Evolutionary conservation across 116 monocot genomes (phyloP), one percentile per base, ranked within the genome.

Genomic region (Cymodocea nodosa): DNA sequence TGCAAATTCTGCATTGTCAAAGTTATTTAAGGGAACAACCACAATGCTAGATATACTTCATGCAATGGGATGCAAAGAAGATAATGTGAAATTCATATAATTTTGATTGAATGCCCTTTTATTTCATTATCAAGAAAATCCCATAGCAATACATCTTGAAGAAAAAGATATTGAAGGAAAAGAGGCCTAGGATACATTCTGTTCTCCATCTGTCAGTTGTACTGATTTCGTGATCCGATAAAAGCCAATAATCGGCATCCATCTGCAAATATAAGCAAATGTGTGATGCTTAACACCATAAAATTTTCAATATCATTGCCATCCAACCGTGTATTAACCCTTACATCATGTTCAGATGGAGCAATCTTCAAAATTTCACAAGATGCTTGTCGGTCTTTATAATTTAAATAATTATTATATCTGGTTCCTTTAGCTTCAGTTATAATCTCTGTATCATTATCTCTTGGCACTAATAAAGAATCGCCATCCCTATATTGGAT

Each of bases 191-290:
- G 75, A 79, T 79, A 75, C 76, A 79, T 63, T 75, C 17, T 40
- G 69, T 75, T 20, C 63, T 70, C 93, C 93, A 93, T 52, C 71
- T 74, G 60, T 89, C 86, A 2, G 93, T 78, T 9, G 86, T 62
- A 50, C 84, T 84, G 49, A 53, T 62, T 37, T 68, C 62, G 37
- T 74, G 68, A 65, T 86, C 93, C 23, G 93, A 82, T 57, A 77
- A 55, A 72, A 93, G 80, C 82, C 89, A 84, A 73, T 93, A 93
- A 74, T 93, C 93, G 15, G 86, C 82, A 67, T 84, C 78, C 70
- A 69, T 75, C 93, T 93, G 93, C 52, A 50, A 65, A 65, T 50
- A 62, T 19, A 39, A 62, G 19, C 50, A 51, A 65, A 49, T 35
- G 13, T 1, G 23, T 12, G 15, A 24, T 51, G 30, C 16, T 65